These are phyloP conservation scores for Penstemon newberryi DNA, from an alignment of 257 asterid species.

Conservation along the genomic window DNA sequence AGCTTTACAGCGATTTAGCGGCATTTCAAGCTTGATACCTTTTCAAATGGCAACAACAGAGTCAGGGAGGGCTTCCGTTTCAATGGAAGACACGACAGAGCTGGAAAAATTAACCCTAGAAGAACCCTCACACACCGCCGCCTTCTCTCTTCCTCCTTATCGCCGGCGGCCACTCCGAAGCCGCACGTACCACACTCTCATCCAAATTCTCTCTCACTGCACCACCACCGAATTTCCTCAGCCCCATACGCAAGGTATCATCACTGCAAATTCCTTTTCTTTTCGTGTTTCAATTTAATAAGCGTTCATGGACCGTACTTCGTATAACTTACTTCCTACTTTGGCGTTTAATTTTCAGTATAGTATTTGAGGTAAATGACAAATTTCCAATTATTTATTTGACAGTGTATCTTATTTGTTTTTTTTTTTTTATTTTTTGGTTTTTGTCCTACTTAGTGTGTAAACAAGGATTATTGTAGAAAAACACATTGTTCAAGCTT, in stretches of 20 bases:
- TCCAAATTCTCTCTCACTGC: conserved; percentile 46
- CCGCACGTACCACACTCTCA: conserved; percentile 49
- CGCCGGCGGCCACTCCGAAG: conserved; percentile 71
- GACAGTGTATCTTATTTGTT: not conserved
- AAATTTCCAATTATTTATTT: not conserved
- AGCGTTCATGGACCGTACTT: too few species aligned
- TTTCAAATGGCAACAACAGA: too few species aligned
- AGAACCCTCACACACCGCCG: conserved; percentile 34
- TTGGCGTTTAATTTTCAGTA: too few species aligned
- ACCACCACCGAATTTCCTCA: conserved; percentile 20
- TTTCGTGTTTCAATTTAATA: too few species aligned
- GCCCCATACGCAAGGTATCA: conserved; percentile 45
- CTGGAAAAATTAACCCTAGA: conserved; percentile 29
- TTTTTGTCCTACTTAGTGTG: too few species aligned
- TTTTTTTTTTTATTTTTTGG: not conserved
- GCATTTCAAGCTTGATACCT: too few species aligned
- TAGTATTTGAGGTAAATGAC: not conserved
- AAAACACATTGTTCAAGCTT: too few species aligned
- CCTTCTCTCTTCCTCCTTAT: conserved; percentile 32
- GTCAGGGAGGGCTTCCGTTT: not conserved
- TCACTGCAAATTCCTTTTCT: not conserved
- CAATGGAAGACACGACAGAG: conserved; percentile 44
- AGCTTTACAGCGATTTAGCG: too few species aligned
- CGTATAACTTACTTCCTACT: too few species aligned
- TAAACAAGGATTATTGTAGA: too few species aligned